phyloP scores from a whole-genome alignment of 2,329 filamentous ascomycete genomes.

The Trichothecium sympodiale region DNA sequence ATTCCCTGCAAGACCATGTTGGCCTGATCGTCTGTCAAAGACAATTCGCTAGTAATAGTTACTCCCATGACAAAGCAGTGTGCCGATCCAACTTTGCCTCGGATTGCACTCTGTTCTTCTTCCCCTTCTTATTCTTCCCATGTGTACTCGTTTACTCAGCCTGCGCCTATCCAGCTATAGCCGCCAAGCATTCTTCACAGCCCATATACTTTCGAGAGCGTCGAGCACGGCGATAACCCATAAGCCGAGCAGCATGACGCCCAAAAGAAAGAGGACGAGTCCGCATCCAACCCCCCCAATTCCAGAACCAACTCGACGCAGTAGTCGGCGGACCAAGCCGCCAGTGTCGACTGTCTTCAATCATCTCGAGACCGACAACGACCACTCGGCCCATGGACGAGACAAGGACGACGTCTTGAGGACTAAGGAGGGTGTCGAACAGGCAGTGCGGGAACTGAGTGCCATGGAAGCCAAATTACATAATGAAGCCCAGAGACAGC shows the following conservation, averaged over 20 bases:
- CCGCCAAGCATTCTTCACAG: too few species aligned
- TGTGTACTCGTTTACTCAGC: too few species aligned
- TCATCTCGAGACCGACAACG: background rate
- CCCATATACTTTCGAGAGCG: too few species aligned
- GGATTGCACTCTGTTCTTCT: too few species aligned
- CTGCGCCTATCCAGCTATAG: too few species aligned
- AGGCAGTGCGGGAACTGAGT: conserved; percentile 31
- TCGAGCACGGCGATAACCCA: background rate
- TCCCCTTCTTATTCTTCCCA: too few species aligned
- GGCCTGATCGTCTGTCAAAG: too few species aligned
- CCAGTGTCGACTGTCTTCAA: background rate
- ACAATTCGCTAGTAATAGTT: too few species aligned
- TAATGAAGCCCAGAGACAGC: conserved; percentile 31
- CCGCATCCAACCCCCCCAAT: conserved; percentile 10
- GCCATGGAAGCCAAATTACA: conserved; percentile 38
- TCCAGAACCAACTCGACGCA: conserved; percentile 14
- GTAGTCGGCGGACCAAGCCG: conserved; percentile 12
- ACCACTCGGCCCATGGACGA: background rate
- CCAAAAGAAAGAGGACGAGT: conserved; percentile 25
- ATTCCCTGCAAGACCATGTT: too few species aligned
- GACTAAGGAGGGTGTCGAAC: conserved; percentile 19
- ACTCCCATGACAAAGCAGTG: too few species aligned
- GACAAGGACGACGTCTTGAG: conserved; percentile 2
- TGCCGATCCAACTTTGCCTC: too few species aligned
- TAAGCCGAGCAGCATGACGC: conserved; percentile 16